These are phyloP conservation scores for Scedosporium aurantiacum DNA, from an alignment of 2,329 filamentous ascomycete species.

Conservation along the genomic window DNA sequence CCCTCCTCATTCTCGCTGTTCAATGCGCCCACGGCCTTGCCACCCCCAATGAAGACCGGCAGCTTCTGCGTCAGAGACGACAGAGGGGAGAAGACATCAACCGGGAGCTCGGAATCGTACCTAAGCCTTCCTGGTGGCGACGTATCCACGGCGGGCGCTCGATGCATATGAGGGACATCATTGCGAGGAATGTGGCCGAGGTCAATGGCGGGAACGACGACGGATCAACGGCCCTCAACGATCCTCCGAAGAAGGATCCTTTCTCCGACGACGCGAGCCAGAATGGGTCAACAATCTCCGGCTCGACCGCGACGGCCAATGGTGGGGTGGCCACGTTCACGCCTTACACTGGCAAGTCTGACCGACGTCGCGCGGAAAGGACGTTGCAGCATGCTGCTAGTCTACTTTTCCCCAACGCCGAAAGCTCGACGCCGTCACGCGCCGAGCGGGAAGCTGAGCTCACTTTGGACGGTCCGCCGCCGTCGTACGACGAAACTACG, in stretches of 20 bases:
- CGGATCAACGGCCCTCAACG: neutral
- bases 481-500: constrained; percentile 23
- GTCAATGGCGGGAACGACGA: constrained; percentile 26
- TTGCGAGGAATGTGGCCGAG: constrained; percentile 43
- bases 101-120: constrained; percentile 47
- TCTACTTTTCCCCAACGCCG: constrained; percentile 35
- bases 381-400: constrained; percentile 30
- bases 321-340: neutral
- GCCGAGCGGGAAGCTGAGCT: constrained; percentile 26
- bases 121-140: constrained; percentile 58
- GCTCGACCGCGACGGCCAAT: neutral
- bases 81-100: constrained; percentile 44
- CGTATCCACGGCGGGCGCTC: constrained; percentile 35
- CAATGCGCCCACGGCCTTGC: constrained; percentile 45
- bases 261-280: neutral
- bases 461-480: constrained; percentile 33
- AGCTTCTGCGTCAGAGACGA: constrained; percentile 53
- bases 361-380: constrained; percentile 31
- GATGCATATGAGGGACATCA: constrained; percentile 36
- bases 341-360: constrained; percentile 29
- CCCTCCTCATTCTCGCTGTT: constrained; percentile 45
- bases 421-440: constrained; percentile 14
- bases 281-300: neutral
- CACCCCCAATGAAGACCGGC: constrained; percentile 60
- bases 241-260: neutral